Evolutionary conservation across 768 basidiomycete species (phyloP).

Genomic region (Amanita muscaria): DNA sequence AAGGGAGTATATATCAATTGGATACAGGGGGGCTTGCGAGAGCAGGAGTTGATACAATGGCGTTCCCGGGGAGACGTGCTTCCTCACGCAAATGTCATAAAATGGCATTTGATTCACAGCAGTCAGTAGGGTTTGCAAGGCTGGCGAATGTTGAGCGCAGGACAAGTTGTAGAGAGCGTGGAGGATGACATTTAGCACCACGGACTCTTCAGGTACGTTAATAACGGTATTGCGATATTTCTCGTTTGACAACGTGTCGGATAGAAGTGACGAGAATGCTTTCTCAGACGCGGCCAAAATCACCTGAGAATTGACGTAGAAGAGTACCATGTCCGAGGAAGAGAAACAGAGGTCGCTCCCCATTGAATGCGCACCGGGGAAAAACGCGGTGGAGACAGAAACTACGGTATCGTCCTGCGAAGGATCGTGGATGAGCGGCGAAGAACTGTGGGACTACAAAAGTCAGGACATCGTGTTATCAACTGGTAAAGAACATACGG

Average conservation of each 20-base stretch:
- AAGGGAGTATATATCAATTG: constrained; percentile 34
- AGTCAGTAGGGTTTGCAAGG: constrained; percentile 35
- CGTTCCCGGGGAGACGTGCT: constrained; percentile 18
- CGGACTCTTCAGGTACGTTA: constrained; percentile 33
- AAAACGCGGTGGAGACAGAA: constrained; percentile 12
- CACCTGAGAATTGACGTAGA: constrained; percentile 9
- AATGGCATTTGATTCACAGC: constrained; percentile 31
- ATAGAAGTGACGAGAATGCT: constrained; percentile 10
- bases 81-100: constrained; percentile 17
- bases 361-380: constrained; percentile 1
- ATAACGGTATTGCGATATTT: constrained; percentile 20
- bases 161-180: constrained; percentile 45
- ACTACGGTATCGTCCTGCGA: not conserved
- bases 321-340: constrained; percentile 12
- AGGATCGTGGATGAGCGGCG: not conserved
- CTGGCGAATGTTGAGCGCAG: constrained; percentile 42
- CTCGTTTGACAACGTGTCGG: not conserved
- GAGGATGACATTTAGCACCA: constrained; percentile 44
- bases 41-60: constrained; percentile 26
- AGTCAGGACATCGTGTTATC: too few relatives aligned
- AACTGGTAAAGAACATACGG: not conserved
- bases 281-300: constrained; percentile 6
- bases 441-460: not conserved
- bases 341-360: constrained; percentile 9
- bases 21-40: constrained; percentile 23